Conservation (phyloP, 139 green algal genomes). For the Chlorella ohadii region DNA sequence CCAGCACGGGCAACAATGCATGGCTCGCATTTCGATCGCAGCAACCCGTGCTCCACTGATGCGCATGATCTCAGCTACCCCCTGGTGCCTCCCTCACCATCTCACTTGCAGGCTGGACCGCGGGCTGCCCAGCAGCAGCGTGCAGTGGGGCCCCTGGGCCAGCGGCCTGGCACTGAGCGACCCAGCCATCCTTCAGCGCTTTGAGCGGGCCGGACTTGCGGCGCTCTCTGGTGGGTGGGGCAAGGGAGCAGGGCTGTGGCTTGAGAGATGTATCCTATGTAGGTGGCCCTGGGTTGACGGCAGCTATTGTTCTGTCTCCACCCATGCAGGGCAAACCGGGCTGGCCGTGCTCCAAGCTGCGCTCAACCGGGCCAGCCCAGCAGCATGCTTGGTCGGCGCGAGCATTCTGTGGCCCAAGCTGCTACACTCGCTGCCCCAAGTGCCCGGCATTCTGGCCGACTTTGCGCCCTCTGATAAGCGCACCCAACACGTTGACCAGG, state of each 20-base stretch:
- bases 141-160: constrained; percentile 65
- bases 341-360: background rate
- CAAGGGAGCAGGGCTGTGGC: no score
- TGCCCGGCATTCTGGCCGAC: constrained; percentile 69
- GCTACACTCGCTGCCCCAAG: background rate
- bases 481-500: background rate
- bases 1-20: no score
- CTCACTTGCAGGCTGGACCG: background rate
- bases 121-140: background rate
- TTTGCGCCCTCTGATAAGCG: constrained; percentile 63
- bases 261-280: no score
- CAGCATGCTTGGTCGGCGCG: background rate
- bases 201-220: constrained; percentile 32
- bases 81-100: no score
- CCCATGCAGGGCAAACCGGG: background rate
- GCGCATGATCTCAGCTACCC: no score
- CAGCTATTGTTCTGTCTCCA: no score
- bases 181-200: constrained; percentile 1
- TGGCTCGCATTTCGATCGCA: no score
- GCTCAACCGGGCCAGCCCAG: background rate
- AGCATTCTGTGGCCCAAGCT: background rate
- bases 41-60: no score
- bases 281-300: no score
- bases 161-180: constrained; percentile 42
- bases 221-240: background rate